phyloP scores from a whole-genome alignment of 2,329 filamentous ascomycete genomes.

The Hypoxylon sp. region DNA sequence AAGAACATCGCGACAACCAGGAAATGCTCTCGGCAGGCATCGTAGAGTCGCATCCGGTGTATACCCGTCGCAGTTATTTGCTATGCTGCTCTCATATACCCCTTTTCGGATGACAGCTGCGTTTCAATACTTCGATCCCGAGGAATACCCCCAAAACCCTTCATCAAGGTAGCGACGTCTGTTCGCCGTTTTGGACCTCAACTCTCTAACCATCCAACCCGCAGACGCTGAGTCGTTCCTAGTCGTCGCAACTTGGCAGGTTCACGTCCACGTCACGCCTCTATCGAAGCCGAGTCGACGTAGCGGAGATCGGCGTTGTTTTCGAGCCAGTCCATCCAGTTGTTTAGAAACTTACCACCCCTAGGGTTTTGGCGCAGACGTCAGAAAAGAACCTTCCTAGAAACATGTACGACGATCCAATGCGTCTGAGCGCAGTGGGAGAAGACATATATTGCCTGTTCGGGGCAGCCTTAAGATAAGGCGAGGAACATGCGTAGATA shows the following conservation, averaged over 20 bases:
- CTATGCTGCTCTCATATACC: slow-evolving; percentile 14
- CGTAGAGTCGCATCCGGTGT: slow-evolving; percentile 22
- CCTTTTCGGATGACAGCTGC: slow-evolving; percentile 28
- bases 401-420: slow-evolving; percentile 16
- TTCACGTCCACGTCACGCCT: slow-evolving; percentile 33
- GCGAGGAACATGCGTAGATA: background rate
- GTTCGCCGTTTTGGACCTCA: slow-evolving; percentile 14
- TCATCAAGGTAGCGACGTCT: slow-evolving; percentile 18
- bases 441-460: too few species aligned
- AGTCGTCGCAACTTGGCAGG: slow-evolving; percentile 9
- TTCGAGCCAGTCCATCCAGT: slow-evolving; percentile 92
- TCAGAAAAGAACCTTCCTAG: slow-evolving; percentile 19
- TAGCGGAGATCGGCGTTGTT: slow-evolving; percentile 91
- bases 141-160: too few species aligned
- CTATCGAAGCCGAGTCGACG: slow-evolving; percentile 65
- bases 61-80: slow-evolving; percentile 5
- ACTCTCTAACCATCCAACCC: slow-evolving; percentile 5
- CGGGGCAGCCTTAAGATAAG: slow-evolving; percentile 9
- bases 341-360: slow-evolving; percentile 83
- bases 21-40: slow-evolving; percentile 14
- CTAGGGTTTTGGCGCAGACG: too few species aligned
- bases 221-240: background rate
- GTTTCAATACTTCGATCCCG: slow-evolving; percentile 18
- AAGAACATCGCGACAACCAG: slow-evolving; percentile 10
- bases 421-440: slow-evolving; percentile 23